Evolutionary conservation across 2,329 filamentous ascomycete genomes (phyloP).

Genomic region (Fusarium burgessii): DNA sequence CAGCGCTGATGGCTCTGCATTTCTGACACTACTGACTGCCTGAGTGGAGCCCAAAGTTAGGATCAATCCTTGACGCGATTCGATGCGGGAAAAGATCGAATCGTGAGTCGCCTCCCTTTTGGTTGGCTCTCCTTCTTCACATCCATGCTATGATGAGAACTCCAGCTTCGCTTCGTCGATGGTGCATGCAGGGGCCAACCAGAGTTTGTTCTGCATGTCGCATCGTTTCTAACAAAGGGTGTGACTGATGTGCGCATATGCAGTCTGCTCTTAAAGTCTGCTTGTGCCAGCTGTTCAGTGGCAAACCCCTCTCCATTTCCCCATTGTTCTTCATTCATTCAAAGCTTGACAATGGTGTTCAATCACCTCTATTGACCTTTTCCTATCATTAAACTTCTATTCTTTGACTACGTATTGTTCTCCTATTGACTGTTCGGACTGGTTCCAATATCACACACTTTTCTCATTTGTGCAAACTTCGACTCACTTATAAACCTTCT

Average conservation of each 20-base stretch:
- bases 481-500: slow-evolving; percentile 4
- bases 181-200: slow-evolving; percentile 17
- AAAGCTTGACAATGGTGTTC: slow-evolving; percentile 47
- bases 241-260: slow-evolving; percentile 25
- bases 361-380: slow-evolving; percentile 38
- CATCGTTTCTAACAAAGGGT: slow-evolving; percentile 16
- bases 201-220: slow-evolving; percentile 16
- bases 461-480: slow-evolving; percentile 25
- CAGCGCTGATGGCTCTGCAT: slow-evolving; percentile 24
- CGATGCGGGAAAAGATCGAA: slow-evolving; percentile 27
- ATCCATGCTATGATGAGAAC: slow-evolving; percentile 19
- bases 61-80: slow-evolving; percentile 23
- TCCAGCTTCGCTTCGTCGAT: slow-evolving; percentile 25
- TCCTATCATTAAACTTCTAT: slow-evolving; percentile 38
- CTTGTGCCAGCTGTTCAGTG: slow-evolving; percentile 35
- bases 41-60: slow-evolving; percentile 27
- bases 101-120: slow-evolving; percentile 17
- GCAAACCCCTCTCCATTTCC: slow-evolving; percentile 26
- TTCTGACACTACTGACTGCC: slow-evolving; percentile 16
- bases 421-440: slow-evolving; percentile 37
- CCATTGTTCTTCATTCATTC: slow-evolving; percentile 43
- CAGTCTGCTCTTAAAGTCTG: slow-evolving; percentile 44
- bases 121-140: slow-evolving; percentile 24
- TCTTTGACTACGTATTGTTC: slow-evolving; percentile 28
- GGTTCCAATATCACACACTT: slow-evolving; percentile 28